Percentiles rank a stretch among this genome's conserved stretches.
phyloP scores from a whole-genome alignment of 768 basidiomycete genomes.

The Leccinum barrowsii region DNA sequence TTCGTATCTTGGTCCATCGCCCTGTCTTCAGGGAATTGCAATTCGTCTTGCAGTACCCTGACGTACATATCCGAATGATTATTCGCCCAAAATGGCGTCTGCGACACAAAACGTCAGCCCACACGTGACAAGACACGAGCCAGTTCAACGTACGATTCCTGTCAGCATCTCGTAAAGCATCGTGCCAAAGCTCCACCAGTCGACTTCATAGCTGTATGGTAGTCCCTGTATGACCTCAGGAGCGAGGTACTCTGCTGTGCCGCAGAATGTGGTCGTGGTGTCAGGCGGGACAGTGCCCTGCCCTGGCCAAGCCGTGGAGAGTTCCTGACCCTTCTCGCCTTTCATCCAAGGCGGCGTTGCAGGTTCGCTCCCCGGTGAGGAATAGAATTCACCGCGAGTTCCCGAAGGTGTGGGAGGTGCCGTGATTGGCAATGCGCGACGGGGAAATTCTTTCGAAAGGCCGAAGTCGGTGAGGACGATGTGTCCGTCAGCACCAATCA shows the following conservation, averaged over 20 bases:
- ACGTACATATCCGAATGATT: conserved; percentile 96
- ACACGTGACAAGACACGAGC: conserved; percentile 10
- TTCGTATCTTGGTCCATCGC: conserved; percentile 95
- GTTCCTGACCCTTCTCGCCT: conserved; percentile 51
- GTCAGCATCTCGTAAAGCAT: conserved; percentile 98
- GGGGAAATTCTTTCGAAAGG: conserved; percentile 85
- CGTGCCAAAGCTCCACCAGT: conserved; percentile 98
- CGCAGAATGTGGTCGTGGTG: conserved; percentile 85
- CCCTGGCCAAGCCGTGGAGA: conserved; percentile 56
- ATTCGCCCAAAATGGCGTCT: conserved; percentile 93
- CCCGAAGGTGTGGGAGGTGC: conserved; percentile 59
- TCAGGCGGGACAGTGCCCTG: conserved; percentile 50
- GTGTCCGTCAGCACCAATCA: conserved; percentile 92
- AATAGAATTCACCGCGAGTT: conserved; percentile 50
- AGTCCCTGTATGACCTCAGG: conserved; percentile 94
- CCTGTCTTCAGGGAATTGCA: conserved; percentile 85
- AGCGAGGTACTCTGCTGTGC: conserved; percentile 94
- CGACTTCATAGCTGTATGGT: conserved; percentile 89
- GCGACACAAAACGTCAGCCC: conserved; percentile 15
- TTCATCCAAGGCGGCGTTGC: conserved; percentile 79
- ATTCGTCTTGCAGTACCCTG: conserved; percentile 84
- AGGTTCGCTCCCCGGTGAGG: conserved; percentile 39
- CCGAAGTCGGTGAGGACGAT: conserved; percentile 98
- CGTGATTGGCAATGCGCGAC: conserved; percentile 42
- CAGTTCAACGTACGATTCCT: conserved; percentile 63